Evolutionary conservation across 106 monocot species (phyloP).

Genomic region (Dendrobium catenatum): DNA sequence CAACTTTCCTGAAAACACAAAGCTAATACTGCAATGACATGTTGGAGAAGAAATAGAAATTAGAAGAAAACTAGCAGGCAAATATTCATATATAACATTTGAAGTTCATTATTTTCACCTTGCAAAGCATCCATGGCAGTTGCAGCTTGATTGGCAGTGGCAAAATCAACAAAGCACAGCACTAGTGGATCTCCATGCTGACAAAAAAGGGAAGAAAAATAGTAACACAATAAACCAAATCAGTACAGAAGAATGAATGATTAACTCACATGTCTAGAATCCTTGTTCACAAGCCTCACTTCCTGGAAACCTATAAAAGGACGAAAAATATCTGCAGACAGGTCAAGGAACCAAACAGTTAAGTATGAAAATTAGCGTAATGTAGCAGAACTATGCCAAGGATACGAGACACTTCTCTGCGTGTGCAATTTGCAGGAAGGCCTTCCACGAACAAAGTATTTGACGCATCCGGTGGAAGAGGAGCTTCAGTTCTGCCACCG

Average conservation of each 20-base stretch:
- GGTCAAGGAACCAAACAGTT: slow-evolving; percentile 31
- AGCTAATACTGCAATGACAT: background rate
- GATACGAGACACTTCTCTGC: slow-evolving; percentile 88
- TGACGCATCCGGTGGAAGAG: slow-evolving; percentile 78
- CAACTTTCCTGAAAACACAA: background rate
- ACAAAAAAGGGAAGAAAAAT: background rate
- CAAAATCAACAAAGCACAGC: slow-evolving; percentile 49
- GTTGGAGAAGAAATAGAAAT: background rate
- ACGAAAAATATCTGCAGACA: slow-evolving; percentile 50
- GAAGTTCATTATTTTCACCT: slow-evolving; percentile 24
- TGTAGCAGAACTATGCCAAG: slow-evolving; percentile 9
- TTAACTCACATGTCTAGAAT: slow-evolving; percentile 43
- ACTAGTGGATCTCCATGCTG: slow-evolving; percentile 40
- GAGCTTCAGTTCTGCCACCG: slow-evolving; percentile 28
- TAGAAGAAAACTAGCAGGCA: background rate
- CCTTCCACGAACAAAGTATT: slow-evolving; percentile 76
- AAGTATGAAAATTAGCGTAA: background rate
- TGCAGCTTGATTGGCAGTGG: slow-evolving; percentile 25
- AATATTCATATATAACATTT: background rate
- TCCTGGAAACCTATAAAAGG: slow-evolving; percentile 73
- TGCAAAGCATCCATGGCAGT: slow-evolving; percentile 39
- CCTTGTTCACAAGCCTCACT: slow-evolving; percentile 73
- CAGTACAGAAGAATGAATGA: background rate
- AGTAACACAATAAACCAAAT: background rate
- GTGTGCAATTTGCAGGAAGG: slow-evolving; percentile 51